Base-by-base conservation (phyloP, 345 rosid genomes). In the Fremontodendron californicum region DNA sequence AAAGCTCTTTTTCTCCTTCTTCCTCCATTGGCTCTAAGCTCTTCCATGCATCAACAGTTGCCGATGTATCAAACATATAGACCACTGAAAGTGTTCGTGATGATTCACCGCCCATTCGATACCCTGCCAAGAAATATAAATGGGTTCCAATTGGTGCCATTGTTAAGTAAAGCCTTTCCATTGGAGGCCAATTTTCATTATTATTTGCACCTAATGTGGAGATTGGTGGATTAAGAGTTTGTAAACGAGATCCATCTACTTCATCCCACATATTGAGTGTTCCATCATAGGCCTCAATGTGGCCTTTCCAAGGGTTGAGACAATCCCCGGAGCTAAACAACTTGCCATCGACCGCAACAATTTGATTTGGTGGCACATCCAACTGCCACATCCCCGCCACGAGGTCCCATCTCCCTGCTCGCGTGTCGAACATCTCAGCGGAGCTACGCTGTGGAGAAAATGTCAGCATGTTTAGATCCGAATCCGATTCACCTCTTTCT, bases 311-410 rank as follows among this genome's bases (percentile, higher is more conserved):
- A 0, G 87, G 78, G 2, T 85, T 84, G 16, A 90, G 75, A 74
- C 91, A 89, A 27, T 90, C 94, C 0, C 91, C 92, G 0, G 90
- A 87, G 82, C 90, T 90, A n/a, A 85, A 86, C 3, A 89, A 73
- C 68, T 63, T 83, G 9, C 80, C 84, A 6, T 82, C 67, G 19
- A 86, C 65, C 0, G 51, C 83, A 2, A 86, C 90, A 13, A 88
- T 87, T 58, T 85, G 91, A 74, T 89, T 85, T 6, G 94, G 92
- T 15, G 91, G 94, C 0, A 87, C 81, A 19, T 90, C 92, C 1
- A 89, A 31, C 29, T 86, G 90, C 94, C 94, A 87, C 92, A 89
- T 90, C 75, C 86, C 71, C 0, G 80, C 82, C 85, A 81, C 77
- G 2, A 89, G 74, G 52, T 84, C 81, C 94, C 92, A 89, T 18